Conservation (phyloP, 768 basidiomycete genomes). For the Suillus subaureus region DNA sequence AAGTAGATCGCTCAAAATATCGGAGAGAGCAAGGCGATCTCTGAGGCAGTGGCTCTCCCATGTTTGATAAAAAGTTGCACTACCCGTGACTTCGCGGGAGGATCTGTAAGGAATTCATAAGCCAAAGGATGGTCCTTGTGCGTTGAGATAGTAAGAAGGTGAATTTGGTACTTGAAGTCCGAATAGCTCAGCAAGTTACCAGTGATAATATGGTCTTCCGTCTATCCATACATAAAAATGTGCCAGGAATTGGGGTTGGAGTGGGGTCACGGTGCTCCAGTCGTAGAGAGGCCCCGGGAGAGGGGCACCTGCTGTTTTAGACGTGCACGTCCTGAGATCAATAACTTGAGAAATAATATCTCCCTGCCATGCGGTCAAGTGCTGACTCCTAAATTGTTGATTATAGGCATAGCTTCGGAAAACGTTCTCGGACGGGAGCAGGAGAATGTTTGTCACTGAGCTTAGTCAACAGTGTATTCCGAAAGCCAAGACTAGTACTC, state of each 20-base stretch:
- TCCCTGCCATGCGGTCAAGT: neutral
- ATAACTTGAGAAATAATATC: neutral
- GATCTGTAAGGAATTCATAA: neutral
- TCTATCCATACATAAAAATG: neutral
- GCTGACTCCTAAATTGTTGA: neutral
- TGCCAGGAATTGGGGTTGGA: neutral
- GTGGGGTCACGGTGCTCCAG: neutral
- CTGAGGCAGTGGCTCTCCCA: neutral
- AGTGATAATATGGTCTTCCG: neutral
- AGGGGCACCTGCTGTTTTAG: neutral
- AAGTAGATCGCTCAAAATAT: no score
- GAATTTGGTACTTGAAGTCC: neutral
- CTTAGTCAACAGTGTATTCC: neutral
- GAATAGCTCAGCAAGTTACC: neutral
- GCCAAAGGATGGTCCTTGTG: neutral
- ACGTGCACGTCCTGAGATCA: neutral
- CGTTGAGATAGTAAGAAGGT: neutral
- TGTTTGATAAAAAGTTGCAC: neutral
- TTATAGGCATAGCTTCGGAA: no score
- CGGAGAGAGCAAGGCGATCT: neutral
- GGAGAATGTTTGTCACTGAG: constrained; percentile 38
- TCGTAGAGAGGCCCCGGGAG: no score
- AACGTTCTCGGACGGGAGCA: no score
- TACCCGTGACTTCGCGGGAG: neutral
- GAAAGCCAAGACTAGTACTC: no score